Base-by-base conservation (phyloP, 78 protist genomes). In the Cavenderia fasciculata region DNA sequence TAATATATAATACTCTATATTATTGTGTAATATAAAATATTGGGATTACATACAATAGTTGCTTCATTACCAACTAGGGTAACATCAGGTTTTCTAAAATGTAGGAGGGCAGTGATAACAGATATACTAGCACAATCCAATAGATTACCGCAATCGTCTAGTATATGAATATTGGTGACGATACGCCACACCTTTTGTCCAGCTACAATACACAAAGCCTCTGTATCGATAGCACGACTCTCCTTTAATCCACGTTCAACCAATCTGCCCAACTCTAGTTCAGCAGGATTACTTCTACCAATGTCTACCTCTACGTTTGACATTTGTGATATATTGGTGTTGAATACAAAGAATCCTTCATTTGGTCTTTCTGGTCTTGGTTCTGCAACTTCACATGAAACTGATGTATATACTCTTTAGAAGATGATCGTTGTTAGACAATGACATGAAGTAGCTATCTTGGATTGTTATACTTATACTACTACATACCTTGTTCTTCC, bases 131-230 rank as follows among this genome's bases (percentile, higher is more conserved):
- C 94, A 41, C 91, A 70, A 74, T 96, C 98, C 7, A 62, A 46
- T 29, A 94, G 33, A 57, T 96, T 96, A 14, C 98, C 98, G 56
- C 77, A 85, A 44, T 95, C 87, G 40, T 96, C 97, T 16, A 96
- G 34, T 19, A 95, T 34, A 33, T 85, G 91, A 34, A 92, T 59
- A 19, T 76, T 44, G 0, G 62, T 63, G 29, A 62, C 49, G 23
- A 92, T 62, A 11, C 59, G 49, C 95, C 95, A 92, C 0, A 74
- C 95, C 27, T 92, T 77, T 1, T 74, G 56, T 6, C 79, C 77
- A 19, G 96, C 78, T n/a, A 95, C 44, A 19, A 96, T 77, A 44
- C 98, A 96, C 29, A 96, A 77, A 36, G 91, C 57, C 38, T 96
- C 98, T 0, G 92, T 94, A 92, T 96, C 97, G 11, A 96, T 87